These are phyloP conservation scores for Fusarium pseudograminearum DNA, from an alignment of 2,329 filamentous ascomycete species.

Conservation along the genomic window DNA sequence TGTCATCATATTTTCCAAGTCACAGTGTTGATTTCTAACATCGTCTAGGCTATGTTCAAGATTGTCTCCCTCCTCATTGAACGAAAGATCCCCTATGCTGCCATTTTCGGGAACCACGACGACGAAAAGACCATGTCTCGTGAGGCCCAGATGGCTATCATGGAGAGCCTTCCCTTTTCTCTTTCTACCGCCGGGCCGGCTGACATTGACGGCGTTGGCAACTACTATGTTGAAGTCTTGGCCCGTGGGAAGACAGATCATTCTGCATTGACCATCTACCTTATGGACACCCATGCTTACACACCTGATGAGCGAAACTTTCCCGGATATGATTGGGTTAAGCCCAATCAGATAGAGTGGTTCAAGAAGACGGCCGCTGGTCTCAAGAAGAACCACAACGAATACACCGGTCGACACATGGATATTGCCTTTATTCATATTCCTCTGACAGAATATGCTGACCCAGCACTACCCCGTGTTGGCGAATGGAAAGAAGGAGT, in stretches of 20 bases:
- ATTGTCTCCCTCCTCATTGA: slow-evolving; percentile 86
- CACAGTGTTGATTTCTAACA: slow-evolving; percentile 23
- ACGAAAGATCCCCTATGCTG: slow-evolving; percentile 90
- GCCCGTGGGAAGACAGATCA: slow-evolving; percentile 83
- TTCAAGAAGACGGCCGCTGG: slow-evolving; percentile 82
- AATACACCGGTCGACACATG: slow-evolving; percentile 93
- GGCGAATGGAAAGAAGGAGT: slow-evolving; percentile 85
- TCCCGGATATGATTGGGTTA: slow-evolving; percentile 97
- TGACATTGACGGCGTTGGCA: slow-evolving; percentile 89
- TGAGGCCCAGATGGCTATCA: slow-evolving; percentile 82
- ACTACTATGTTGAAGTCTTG: slow-evolving; percentile 92
- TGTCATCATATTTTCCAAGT: slow-evolving; percentile 2
- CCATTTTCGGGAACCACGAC: slow-evolving; percentile 98
- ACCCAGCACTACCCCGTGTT: slow-evolving; percentile 66
- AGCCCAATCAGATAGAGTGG: slow-evolving; percentile 94
- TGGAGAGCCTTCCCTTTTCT: slow-evolving; percentile 89
- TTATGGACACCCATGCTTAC: slow-evolving; percentile 93
- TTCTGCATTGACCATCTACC: slow-evolving; percentile 92
- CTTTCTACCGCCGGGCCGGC: slow-evolving; percentile 86
- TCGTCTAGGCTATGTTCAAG: slow-evolving; percentile 84
- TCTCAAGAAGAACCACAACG: slow-evolving; percentile 80
- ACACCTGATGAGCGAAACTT: slow-evolving; percentile 89
- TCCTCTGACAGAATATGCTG: slow-evolving; percentile 87
- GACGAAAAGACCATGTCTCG: slow-evolving; percentile 88
- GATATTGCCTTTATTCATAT: slow-evolving; percentile 98